Base-by-base conservation (phyloP, 495 filamentous ascomycete species). In the Durotheca rogersii region DNA sequence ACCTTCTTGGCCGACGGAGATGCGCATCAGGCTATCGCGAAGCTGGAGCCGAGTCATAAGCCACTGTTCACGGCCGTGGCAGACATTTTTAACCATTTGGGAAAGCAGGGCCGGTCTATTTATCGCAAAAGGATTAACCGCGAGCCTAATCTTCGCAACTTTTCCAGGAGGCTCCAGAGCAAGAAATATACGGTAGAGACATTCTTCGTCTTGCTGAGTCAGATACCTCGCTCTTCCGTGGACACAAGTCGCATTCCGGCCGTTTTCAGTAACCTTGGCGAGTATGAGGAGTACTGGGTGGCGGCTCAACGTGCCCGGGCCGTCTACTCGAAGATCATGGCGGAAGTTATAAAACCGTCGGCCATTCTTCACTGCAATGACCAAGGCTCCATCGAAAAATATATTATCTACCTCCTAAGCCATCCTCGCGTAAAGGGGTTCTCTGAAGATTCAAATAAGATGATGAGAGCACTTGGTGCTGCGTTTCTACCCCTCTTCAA, bases 401-500 rank as follows among this genome's bases (percentile, higher is more conserved):
- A 41, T 15, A 19, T 15, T 32, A 0, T 15, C 11, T 12, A 23
- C 9, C 25, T 50, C 14, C 47, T 50, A 4, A 19, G 21, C 3
- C 25, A 42, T 31, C 18, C 27, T 10, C 47, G 30, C 1, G 20
- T 50, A 12, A 2, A 2, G 18, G 37, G 35, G 14, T 41, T 53
- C 35, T 53, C 25, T 15, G 35, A 14, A 6, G 30, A 47, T 2
- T 47, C 41, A 18, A 33, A 35, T 17, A 39, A 41, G 16, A 29
- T 9, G n/a, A 32, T 53, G 41, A 2, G 35, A 10, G 25, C 16
- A 21, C 20, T 53, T 5, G 35, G 41, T 19, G 35, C 32, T 3
- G 51, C 51, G 3, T 53, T 47, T 25, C 27, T 39, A 25, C 51
- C 51, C 6, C 51, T 53, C 0, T 53, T 53, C 35, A 40, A 53